These are phyloP conservation scores for Besnoitia besnoiti DNA, from an alignment of 169 alveolate species.

Conservation along the genomic window DNA sequence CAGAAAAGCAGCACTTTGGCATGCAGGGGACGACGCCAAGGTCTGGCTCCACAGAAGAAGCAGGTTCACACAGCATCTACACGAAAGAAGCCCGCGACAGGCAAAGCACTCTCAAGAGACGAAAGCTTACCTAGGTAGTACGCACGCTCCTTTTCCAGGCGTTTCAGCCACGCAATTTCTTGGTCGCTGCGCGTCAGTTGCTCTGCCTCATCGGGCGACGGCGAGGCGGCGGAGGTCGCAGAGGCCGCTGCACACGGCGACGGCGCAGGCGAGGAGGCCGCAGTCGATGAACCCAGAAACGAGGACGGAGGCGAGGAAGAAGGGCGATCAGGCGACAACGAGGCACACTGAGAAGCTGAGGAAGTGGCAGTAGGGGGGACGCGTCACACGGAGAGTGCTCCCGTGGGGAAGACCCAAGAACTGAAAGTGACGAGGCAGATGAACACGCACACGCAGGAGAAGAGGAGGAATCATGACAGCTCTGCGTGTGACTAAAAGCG, in stretches of 20 bases:
- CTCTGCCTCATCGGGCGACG: neutral
- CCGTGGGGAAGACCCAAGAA: neutral
- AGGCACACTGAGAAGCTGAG: neutral
- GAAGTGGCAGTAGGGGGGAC: neutral
- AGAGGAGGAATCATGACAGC: too few species aligned
- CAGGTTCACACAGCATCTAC: too few species aligned
- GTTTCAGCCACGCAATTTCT: neutral
- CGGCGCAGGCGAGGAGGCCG: neutral
- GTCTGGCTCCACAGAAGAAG: too few species aligned
- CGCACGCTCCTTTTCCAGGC: neutral
- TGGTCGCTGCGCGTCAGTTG: neutral
- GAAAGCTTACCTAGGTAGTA: neutral
- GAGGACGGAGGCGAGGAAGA: neutral
- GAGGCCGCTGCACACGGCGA: neutral
- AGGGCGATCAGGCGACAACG: neutral
- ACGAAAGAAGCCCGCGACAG: too few species aligned
- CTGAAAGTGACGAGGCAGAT: neutral
- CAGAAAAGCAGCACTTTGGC: too few species aligned
- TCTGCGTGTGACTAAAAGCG: too few species aligned
- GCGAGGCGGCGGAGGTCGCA: neutral
- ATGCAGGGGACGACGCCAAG: too few species aligned
- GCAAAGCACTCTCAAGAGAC: too few species aligned
- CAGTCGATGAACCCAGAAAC: neutral
- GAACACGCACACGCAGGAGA: too few species aligned
- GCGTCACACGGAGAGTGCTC: neutral